Percentiles rank a stretch among this genome's conserved stretches.
Conservation (phyloP, 2,329 filamentous ascomycete genomes). For the Cytospora mali region DNA sequence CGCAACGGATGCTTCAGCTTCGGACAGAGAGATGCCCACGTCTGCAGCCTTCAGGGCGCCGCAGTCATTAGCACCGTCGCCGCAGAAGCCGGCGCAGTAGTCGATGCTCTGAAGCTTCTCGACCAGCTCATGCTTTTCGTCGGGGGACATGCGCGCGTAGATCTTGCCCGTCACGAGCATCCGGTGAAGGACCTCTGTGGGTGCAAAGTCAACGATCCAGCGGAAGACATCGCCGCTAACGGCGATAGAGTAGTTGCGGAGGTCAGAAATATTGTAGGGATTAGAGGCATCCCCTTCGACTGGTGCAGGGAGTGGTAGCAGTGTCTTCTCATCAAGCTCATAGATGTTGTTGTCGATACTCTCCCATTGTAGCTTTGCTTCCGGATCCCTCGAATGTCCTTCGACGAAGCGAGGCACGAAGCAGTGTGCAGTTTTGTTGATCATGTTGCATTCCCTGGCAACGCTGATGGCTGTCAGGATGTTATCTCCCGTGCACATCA, state of each 20-base stretch:
- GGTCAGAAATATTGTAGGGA: slow-evolving; percentile 79
- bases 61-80: slow-evolving; percentile 96
- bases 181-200: slow-evolving; percentile 74
- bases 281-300: slow-evolving; percentile 77
- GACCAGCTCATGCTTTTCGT: slow-evolving; percentile 96
- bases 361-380: slow-evolving; percentile 81
- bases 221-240: slow-evolving; percentile 93
- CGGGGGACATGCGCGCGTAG: slow-evolving; percentile 97
- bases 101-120: slow-evolving; percentile 96
- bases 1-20: slow-evolving; percentile 97
- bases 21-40: slow-evolving; percentile 94
- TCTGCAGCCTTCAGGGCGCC: slow-evolving; percentile 96
- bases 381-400: slow-evolving; percentile 73
- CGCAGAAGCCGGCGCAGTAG: slow-evolving; percentile 94
- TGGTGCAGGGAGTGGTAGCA: slow-evolving; percentile 73
- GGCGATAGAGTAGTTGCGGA: slow-evolving; percentile 85
- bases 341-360: slow-evolving; percentile 87
- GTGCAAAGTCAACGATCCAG: slow-evolving; percentile 92
- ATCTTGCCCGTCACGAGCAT: slow-evolving; percentile 92
- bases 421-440: slow-evolving; percentile 81
- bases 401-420: slow-evolving; percentile 89
- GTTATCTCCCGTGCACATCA: slow-evolving; percentile 99
- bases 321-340: slow-evolving; percentile 75
- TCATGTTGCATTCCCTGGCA: slow-evolving; percentile 82
- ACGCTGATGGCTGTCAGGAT: slow-evolving; percentile 97